Evolutionary conservation across 108 stramenopile genomes (phyloP).

Genomic region (Chaetoceros muelleri): DNA sequence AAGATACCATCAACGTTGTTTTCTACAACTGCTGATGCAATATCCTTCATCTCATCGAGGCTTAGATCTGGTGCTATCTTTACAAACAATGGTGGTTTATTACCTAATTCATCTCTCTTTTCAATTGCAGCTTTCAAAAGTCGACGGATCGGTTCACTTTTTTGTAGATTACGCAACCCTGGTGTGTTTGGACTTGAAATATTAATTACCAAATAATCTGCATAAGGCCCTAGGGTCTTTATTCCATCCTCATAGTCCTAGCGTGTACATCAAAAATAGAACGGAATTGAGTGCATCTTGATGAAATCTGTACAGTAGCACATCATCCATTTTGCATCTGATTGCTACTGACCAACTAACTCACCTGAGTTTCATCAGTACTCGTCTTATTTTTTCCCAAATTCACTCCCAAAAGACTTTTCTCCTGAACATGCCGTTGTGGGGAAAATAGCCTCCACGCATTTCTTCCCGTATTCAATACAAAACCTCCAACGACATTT

Average conservation of each 20-base stretch:
- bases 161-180: constrained; percentile 80
- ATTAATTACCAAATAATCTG: constrained; percentile 95
- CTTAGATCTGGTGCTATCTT: constrained; percentile 92
- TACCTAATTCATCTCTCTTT: constrained; percentile 32
- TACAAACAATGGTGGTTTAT: constrained; percentile 67
- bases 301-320: no score
- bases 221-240: constrained; percentile 64
- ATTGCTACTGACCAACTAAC: no score
- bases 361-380: constrained; percentile 27
- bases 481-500: constrained; percentile 3
- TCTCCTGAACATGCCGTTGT: constrained; percentile 1
- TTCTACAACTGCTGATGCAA: constrained; percentile 51
- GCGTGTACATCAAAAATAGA: not conserved
- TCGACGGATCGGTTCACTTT: constrained; percentile 32
- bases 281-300: no score
- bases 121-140: constrained; percentile 48
- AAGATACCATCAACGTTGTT: constrained; percentile 84
- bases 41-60: constrained; percentile 59
- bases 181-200: constrained; percentile 89
- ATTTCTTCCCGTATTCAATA: constrained; percentile 16
- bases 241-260: constrained; percentile 80
- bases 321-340: no score
- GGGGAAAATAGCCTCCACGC: constrained; percentile 3
- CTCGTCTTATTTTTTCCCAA: constrained; percentile 91
- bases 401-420: constrained; percentile 77